phyloP scores from a whole-genome alignment of 2,329 filamentous ascomycete genomes.

The Didymella pinodella region DNA sequence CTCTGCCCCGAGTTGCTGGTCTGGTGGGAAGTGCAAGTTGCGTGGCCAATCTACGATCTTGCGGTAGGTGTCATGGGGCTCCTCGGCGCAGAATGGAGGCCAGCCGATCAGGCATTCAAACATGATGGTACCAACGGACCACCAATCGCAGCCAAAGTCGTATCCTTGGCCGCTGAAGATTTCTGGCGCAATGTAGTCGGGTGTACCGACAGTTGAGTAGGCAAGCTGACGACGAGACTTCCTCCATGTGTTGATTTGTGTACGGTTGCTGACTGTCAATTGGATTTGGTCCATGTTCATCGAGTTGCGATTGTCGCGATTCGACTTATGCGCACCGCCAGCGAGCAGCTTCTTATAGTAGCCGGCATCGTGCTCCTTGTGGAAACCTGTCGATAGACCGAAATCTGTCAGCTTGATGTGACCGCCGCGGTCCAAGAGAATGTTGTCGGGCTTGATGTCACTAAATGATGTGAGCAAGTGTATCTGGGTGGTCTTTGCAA shows the following conservation, averaged over 20 bases:
- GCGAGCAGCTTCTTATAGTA: constrained; percentile 98
- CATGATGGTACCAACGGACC: constrained; percentile 99
- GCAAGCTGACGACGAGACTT: constrained; percentile 95
- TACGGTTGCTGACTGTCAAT: constrained; percentile 94
- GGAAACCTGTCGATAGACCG: constrained; percentile 95
- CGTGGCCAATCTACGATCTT: constrained; percentile 99
- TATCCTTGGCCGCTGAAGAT: constrained; percentile 98
- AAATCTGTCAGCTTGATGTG: constrained; percentile 99
- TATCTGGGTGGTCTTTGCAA: not conserved
- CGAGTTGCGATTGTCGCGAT: constrained; percentile 78
- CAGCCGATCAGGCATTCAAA: constrained; percentile 98
- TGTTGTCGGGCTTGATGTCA: constrained; percentile 99
- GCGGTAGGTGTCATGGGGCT: constrained; percentile 95
- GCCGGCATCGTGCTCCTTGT: constrained; percentile 95
- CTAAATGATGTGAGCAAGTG: constrained; percentile 58
- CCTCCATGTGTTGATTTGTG: constrained; percentile 98
- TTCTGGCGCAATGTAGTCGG: constrained; percentile 97
- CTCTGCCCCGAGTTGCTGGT: constrained; percentile 86
- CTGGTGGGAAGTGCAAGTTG: constrained; percentile 94
- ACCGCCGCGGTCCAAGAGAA: constrained; percentile 90
- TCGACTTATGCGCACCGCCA: constrained; percentile 61
- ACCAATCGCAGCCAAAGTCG: constrained; percentile 98
- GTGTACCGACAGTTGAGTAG: constrained; percentile 97
- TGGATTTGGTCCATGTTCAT: constrained; percentile 98
- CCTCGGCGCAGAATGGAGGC: constrained; percentile 98